These are phyloP conservation scores for Cudoniella acicularis DNA, from an alignment of 495 filamentous ascomycete genomes.

Conservation along the genomic window DNA sequence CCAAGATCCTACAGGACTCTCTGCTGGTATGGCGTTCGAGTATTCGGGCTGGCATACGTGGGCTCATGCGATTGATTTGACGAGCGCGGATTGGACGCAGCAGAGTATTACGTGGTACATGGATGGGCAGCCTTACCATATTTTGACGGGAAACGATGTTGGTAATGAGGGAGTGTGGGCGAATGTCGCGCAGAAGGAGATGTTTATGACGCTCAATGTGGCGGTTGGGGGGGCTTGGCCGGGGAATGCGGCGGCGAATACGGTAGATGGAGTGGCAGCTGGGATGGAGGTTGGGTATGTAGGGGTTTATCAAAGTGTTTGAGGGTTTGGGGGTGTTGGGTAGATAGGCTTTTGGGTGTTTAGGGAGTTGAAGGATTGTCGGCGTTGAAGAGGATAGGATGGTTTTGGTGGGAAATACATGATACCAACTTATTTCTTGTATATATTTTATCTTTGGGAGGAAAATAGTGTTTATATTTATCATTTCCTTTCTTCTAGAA, in stretches of 20 bases:
- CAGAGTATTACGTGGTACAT: slow-evolving; percentile 46
- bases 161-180: slow-evolving; percentile 35
- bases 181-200: slow-evolving; percentile 30
- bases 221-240: slow-evolving; percentile 46
- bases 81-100: slow-evolving; percentile 31
- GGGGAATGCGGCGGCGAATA: slow-evolving; percentile 2
- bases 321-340: too few species aligned
- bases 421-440: too few species aligned
- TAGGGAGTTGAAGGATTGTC: too few species aligned
- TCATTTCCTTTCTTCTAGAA: too few species aligned
- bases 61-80: slow-evolving; percentile 42
- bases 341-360: too few species aligned
- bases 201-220: slow-evolving; percentile 48
- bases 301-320: slow-evolving; percentile 11
- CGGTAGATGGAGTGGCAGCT: slow-evolving; percentile 8
- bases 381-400: too few species aligned
- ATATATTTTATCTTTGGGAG: too few species aligned
- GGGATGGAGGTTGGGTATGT: slow-evolving; percentile 22
- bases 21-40: slow-evolving; percentile 27
- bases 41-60: slow-evolving; percentile 46
- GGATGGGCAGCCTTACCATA: slow-evolving; percentile 39
- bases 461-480: too few species aligned
- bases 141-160: slow-evolving; percentile 36
- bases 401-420: too few species aligned
- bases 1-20: slow-evolving; percentile 42